These are phyloP conservation scores for Meira nashicola DNA, from an alignment of 1,284 basidiomycete genomes.

Conservation along the genomic window DNA sequence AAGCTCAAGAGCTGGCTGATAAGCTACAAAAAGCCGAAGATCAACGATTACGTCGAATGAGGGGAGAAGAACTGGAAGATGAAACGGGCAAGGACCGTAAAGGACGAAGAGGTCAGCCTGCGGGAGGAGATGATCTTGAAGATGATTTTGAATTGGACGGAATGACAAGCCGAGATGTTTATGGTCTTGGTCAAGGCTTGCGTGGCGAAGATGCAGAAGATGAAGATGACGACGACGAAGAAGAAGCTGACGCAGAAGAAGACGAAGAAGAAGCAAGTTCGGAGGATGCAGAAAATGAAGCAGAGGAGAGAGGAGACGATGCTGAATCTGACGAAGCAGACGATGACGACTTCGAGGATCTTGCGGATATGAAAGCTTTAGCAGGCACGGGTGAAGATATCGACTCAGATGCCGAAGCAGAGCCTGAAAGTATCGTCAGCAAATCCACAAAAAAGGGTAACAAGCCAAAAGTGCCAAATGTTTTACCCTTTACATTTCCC, in stretches of 20 bases:
- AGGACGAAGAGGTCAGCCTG: slow-evolving; percentile 40
- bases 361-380: slow-evolving; percentile 37
- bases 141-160: slow-evolving; percentile 67
- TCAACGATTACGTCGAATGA: slow-evolving; percentile 75
- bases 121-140: slow-evolving; percentile 75
- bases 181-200: slow-evolving; percentile 41
- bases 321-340: slow-evolving; percentile 52
- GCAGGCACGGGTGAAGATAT: slow-evolving; percentile 40
- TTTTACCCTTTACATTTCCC: slow-evolving; percentile 80
- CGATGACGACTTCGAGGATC: slow-evolving; percentile 43
- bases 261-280: slow-evolving; percentile 53
- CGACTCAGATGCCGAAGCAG: slow-evolving; percentile 11
- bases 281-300: slow-evolving; percentile 29
- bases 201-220: slow-evolving; percentile 53
- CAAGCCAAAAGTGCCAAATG: neutral
- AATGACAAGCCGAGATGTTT: slow-evolving; percentile 35
- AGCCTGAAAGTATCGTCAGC: neutral
- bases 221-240: slow-evolving; percentile 48
- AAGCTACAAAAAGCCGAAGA: slow-evolving; percentile 79
- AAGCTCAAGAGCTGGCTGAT: slow-evolving; percentile 82
- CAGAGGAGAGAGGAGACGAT: slow-evolving; percentile 55
- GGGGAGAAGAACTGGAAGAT: slow-evolving; percentile 57
- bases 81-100: slow-evolving; percentile 52
- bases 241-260: slow-evolving; percentile 45
- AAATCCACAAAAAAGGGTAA: neutral